Evolutionary conservation across 768 basidiomycete species (phyloP), one percentile per base, ranked within the genome.

Genomic region (Tricholoma furcatifolium): DNA sequence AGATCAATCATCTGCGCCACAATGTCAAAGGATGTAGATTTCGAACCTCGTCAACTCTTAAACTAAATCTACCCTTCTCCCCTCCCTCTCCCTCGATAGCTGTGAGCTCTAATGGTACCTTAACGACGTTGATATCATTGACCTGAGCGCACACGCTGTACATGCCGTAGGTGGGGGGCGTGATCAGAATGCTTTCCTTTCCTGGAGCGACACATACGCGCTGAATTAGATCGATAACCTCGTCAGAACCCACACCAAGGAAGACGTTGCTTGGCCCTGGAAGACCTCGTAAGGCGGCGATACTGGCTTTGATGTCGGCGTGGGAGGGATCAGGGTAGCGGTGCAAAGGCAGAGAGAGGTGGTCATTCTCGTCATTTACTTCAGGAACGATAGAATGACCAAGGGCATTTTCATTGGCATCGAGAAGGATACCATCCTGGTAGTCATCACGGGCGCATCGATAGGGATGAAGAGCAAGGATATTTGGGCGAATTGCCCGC

Each of bases 161-260:
- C 96, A 98, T 99, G 15, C 96, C 97, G 66, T 98, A 98, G 11
- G 97, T 98, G 4, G 97, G 97, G 1, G 96, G 96, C 1, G 90
- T 92, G 32, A 82, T 87, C 64, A 98, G 68, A 31, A 97, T 88
- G 65, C 86, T 89, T 60, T 98, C 96, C 49, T 71, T 77, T 1
- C 69, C 81, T 0, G 97, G 97, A 1, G 70, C 72, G 60, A 95
- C 94, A 57, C 90, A 87, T 30, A 98, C 84, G 15, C 97, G 83
- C 74, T 96, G 94, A 43, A 98, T 75, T 50, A 98, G 74, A 65
- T 99, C 97, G 60, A 98, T 94, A 38, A 94, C 87, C 63, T 99
- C 97, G 70, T 99, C 97, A 0, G 91, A 93, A 2, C 97, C 97
- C 0, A 98, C 97, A 2, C 97, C 97, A 2, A 99, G 81, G 66